These are phyloP conservation scores for Tetrahymena elliotti DNA, from an alignment of 73 alveolate genomes.

Conservation along the genomic window DNA sequence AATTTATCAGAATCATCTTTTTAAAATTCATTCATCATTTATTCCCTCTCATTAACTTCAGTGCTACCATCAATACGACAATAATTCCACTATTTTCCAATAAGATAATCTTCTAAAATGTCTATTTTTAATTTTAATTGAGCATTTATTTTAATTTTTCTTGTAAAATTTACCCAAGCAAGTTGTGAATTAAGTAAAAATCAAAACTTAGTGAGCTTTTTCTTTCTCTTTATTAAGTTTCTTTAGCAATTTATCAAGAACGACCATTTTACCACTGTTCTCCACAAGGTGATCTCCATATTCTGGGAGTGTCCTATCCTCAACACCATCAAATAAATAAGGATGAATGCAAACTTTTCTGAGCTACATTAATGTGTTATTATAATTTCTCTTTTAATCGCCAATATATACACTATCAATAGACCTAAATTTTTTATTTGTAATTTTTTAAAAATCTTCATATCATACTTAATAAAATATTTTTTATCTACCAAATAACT, in stretches of 20 bases:
- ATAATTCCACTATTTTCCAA: constrained; percentile 32
- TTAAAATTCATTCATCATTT: constrained; percentile 44
- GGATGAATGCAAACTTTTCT: constrained; percentile 92
- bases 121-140: constrained; percentile 28
- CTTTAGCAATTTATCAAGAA: constrained; percentile 77
- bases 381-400: neutral
- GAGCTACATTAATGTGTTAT: constrained; percentile 75
- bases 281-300: constrained; percentile 83
- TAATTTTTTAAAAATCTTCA: neutral
- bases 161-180: neutral
- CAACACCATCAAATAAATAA: constrained; percentile 80
- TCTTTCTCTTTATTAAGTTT: constrained; percentile 54
- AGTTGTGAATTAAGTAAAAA: constrained; percentile 77
- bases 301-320: constrained; percentile 44
- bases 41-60: constrained; percentile 54
- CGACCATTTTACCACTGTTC: constrained; percentile 74
- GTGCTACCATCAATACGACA: constrained; percentile 59
- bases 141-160: neutral
- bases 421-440: neutral
- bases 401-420: neutral
- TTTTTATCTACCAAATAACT: too few species aligned
- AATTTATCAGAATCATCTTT: constrained; percentile 31
- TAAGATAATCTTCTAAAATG: constrained; percentile 63
- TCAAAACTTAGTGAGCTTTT: constrained; percentile 50
- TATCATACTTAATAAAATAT: neutral